These are phyloP conservation scores for Mycena chlorophos DNA, from an alignment of 768 basidiomycete species.

Conservation along the genomic window DNA sequence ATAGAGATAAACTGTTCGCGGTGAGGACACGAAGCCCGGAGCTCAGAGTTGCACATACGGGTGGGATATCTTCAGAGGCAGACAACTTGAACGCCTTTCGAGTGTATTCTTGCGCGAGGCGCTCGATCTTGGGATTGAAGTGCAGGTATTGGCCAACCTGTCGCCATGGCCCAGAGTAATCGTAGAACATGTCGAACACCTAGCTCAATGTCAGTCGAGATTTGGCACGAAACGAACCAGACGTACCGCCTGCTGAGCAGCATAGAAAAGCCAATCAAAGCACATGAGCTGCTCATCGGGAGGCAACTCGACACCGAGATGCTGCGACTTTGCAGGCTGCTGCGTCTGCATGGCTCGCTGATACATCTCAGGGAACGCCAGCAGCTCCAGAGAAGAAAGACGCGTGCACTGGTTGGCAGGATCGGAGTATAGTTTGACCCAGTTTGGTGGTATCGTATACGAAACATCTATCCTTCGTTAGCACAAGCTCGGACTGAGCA, in stretches of 20 bases:
- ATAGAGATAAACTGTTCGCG: no score
- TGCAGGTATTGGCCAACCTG: conserved; percentile 27
- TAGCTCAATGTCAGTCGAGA: background rate
- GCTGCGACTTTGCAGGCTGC: background rate
- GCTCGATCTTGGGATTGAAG: conserved; percentile 24
- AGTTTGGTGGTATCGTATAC: background rate
- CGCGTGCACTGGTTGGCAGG: background rate
- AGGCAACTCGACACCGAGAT: background rate
- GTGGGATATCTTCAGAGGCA: background rate
- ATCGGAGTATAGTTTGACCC: conserved; percentile 1
- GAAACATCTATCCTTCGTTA: conserved; percentile 3
- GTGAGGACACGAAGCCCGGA: conserved; percentile 25
- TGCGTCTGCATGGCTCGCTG: background rate
- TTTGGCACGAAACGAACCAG: background rate
- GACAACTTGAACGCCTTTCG: conserved; percentile 22
- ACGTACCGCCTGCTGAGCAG: conserved; percentile 2
- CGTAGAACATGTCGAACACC: conserved; percentile 16
- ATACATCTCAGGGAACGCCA: background rate
- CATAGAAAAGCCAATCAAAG: background rate
- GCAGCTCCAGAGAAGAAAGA: background rate
- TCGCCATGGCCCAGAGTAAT: conserved; percentile 31
- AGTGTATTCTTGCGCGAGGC: conserved; percentile 23
- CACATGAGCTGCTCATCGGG: conserved; percentile 3
- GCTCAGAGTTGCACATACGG: background rate
- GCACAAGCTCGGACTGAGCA: background rate